Evolutionary conservation across 805 yeast species (phyloP), one percentile per base, ranked within the genome.

Genomic region (Wickerhamomyces strasburgensis): DNA sequence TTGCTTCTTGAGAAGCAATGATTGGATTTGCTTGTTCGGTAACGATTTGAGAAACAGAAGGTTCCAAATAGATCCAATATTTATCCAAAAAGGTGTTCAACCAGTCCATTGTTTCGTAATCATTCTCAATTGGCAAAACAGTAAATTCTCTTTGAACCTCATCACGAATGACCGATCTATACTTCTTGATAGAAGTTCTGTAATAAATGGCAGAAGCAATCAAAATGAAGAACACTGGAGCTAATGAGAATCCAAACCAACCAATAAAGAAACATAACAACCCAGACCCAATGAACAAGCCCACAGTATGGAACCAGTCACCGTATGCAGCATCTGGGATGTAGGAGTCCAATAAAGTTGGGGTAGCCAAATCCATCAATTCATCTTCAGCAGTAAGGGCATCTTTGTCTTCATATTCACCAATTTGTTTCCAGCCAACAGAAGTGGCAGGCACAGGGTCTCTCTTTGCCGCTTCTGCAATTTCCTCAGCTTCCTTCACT

Each of bases 71-170:
- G 38, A 77, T 67, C 99, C 99, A 93, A 60, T 85, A 89, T 62
- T 88, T 89, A 55, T 83, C 89, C 62, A 94, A 59, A 52, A 94
- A 83, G 18, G 78, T 75, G 60, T 93, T 93, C 47, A 86, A 67
- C 99, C 99, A 93, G 55, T 93, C 97, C 84, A 93, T 76, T 6
- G 95, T 73, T 64, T 93, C 98, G 48, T 80, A 81, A 57, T 90
- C 97, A 53, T 79, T 75, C 61, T 93, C 98, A 46, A 89, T 80
- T 32, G 74, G 74, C 54, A 76, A 78, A 32, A 87, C 77, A 14
- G 93, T 80, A 54, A 84, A 78, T 55, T 90, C 96, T 49, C 95
- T 78, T 54, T 87, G 89, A 19, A 93, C 83, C 39, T 75, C 79
- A 44, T 87, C 88, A 53, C 96, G 75, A 44, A 87, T 70, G 3